A percentile compares a stretch with the other conserved stretches of the same genome.
phyloP scores from a whole-genome alignment of 176 grass and related monocot species.

The Elymus sibiricus region DNA sequence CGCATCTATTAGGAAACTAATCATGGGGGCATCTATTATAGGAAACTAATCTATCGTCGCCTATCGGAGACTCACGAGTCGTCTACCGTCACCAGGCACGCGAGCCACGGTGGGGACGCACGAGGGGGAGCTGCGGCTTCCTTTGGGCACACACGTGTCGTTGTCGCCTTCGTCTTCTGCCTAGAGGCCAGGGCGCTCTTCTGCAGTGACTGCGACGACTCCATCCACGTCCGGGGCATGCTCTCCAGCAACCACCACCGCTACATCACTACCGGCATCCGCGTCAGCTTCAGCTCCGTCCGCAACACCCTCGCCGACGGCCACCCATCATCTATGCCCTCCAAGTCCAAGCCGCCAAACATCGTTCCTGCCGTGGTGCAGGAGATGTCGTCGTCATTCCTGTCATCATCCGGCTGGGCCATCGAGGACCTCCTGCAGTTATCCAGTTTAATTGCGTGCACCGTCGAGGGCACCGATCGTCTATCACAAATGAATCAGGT shows the following conservation, averaged over 20 bases:
- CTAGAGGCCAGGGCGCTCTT: conserved; percentile 94
- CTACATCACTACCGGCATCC: conserved; percentile 85
- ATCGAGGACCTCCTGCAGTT: conserved; percentile 83
- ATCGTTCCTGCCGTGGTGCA: conserved; percentile 24
- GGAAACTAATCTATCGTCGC: too few species aligned
- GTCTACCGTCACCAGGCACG: too few species aligned
- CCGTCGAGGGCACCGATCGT: too few species aligned
- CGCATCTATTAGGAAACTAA: too few species aligned
- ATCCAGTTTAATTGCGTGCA: too few species aligned
- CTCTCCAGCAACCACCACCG: conserved; percentile 87
- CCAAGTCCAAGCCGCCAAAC: conserved; percentile 26
- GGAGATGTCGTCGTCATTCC: conserved; percentile 41
- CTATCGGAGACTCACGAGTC: too few species aligned
- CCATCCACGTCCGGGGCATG: conserved; percentile 76
- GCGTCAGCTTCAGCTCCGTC: conserved; percentile 53
- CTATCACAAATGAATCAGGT: too few species aligned
- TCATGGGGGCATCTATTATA: too few species aligned
- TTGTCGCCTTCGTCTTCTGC: conserved; percentile 98
- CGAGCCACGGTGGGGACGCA: too few species aligned
- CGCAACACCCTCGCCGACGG: conserved; percentile 17
- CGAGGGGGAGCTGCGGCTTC: too few species aligned
- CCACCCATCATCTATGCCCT: conserved; percentile 6
- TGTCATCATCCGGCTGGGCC: conserved; percentile 54
- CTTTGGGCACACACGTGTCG: too few species aligned
- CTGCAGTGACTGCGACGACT: conserved; percentile 93